Conservation (phyloP, 495 filamentous ascomycete species). For the Tuber aestivum region DNA sequence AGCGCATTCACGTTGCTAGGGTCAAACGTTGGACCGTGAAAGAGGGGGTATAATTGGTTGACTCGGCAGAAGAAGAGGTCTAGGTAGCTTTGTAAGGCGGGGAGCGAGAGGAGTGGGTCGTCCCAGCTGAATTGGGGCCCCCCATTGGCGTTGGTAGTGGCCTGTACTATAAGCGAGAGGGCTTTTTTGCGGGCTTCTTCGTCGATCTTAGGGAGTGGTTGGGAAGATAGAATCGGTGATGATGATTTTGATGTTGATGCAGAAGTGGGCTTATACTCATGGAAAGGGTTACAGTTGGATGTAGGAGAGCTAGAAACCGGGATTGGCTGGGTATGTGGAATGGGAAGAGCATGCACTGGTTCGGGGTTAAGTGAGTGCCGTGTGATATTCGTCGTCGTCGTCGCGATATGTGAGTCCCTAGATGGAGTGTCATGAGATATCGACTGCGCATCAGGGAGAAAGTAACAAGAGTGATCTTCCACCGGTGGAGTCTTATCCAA, state of each 20-base stretch:
- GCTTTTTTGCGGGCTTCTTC: slow-evolving; percentile 46
- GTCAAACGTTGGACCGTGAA: slow-evolving; percentile 52
- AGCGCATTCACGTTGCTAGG: slow-evolving; percentile 48
- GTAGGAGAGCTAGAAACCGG: neutral
- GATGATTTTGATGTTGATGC: neutral
- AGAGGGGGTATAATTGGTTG: slow-evolving; percentile 53
- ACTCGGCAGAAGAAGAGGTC: slow-evolving; percentile 55
- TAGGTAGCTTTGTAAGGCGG: slow-evolving; percentile 49
- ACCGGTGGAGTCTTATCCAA: neutral
- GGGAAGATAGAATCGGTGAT: slow-evolving; percentile 8
- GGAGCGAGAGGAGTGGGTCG: slow-evolving; percentile 49
- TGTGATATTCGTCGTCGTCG: neutral
- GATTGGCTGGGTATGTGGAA: neutral
- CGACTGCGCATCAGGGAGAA: neutral
- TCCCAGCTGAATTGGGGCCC: slow-evolving; percentile 46
- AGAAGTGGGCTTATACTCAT: neutral
- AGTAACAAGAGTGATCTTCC: neutral
- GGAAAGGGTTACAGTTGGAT: neutral
- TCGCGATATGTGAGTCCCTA: neutral
- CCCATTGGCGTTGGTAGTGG: slow-evolving; percentile 46
- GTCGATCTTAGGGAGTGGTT: slow-evolving; percentile 42
- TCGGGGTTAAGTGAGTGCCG: neutral
- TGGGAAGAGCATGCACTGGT: neutral
- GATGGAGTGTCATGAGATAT: neutral
- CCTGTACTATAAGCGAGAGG: slow-evolving; percentile 47